Base-by-base conservation (phyloP, 2,329 filamentous ascomycete species). In the Arthrobotrys sphaeroides region DNA sequence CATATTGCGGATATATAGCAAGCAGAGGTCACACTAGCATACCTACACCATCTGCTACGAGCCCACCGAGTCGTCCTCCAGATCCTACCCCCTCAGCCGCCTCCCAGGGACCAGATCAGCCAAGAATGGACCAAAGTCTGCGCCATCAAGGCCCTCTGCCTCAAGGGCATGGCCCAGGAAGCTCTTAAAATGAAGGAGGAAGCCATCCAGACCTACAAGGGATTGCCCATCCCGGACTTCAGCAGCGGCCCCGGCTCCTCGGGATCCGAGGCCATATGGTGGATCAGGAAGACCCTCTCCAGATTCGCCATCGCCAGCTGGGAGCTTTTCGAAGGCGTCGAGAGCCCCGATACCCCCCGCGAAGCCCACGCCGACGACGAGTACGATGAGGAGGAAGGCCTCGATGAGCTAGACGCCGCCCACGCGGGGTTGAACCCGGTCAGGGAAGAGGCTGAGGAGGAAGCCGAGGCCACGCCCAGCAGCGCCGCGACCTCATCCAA, bases 121-220 rank as follows among this genome's bases (percentile, higher is more conserved):
- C 73, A 77, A 12, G 73, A 77, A 67, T 77, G 73, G 73, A 77
- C 73, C 26, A 70, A 72, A 33, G 73, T 77, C 9, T 77, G 73
- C 42, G 18, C 67, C 16, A 67, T 77, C 24, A 77, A 77, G 42
- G 73, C 73, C 24, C 22, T 77, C n/a, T 77, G 65, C 42, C 53
- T 77, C 12, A 70, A 68, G 28, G 73, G 73, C 13, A 70, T 77
- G 65, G 65, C 66, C 31, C 65, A 70, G 66, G 73, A 77, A 26
- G 65, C 73, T 18, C 42, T 77, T 26, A 62, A 60, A 22, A 62
- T 59, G 53, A 77, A 70, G 31, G 66, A 70, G 13, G 66, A 77
- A 12, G 73, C 73, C 31, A 70, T 77, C 12, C 73, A 70, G 24
- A 72, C 61, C 13, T 77, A 77, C 16, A 70, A 67, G 20, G 60